Conservation (phyloP, 192 early-diverging fungal genomes). For the Coemansia erecta region DNA sequence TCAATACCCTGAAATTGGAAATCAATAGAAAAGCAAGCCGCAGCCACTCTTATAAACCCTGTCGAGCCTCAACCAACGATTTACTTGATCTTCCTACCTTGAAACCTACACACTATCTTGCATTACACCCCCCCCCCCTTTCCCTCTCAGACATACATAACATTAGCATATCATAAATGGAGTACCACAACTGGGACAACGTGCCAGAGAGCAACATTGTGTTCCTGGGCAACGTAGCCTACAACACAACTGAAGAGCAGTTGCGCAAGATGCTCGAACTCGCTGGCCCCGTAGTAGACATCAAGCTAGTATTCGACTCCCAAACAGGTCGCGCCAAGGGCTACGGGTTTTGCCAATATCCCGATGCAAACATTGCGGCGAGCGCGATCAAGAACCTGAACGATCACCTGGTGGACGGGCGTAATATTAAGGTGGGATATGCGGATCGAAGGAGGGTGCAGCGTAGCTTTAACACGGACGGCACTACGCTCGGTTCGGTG, state of each 20-base stretch:
- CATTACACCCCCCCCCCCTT: too few relatives aligned
- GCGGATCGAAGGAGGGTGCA: constrained; percentile 60
- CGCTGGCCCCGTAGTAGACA: constrained; percentile 81
- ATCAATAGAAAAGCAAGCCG: too few relatives aligned
- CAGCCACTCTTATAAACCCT: too few relatives aligned
- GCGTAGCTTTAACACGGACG: constrained; percentile 33
- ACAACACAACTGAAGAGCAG: constrained; percentile 91
- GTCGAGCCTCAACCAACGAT: too few relatives aligned
- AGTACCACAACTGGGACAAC: constrained; percentile 16
- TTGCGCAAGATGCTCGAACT: constrained; percentile 88
- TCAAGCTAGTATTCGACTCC: constrained; percentile 88
- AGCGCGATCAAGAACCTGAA: constrained; percentile 93
- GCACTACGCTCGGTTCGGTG: constrained; percentile 17
- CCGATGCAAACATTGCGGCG: constrained; percentile 87
- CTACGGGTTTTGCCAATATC: constrained; percentile 92
- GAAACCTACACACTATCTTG: too few relatives aligned
- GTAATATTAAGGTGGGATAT: constrained; percentile 88
- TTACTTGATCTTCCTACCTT: too few relatives aligned
- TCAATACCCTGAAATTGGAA: too few relatives aligned
- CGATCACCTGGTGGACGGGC: constrained; percentile 84
- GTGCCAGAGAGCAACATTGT: constrained; percentile 36
- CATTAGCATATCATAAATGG: background rate
- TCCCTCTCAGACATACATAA: background rate
- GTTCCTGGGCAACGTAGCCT: constrained; percentile 77
- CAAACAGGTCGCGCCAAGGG: constrained; percentile 80